phyloP scores from a whole-genome alignment of 2,329 filamentous ascomycete genomes.

The Pseudopithomyces chartarum region DNA sequence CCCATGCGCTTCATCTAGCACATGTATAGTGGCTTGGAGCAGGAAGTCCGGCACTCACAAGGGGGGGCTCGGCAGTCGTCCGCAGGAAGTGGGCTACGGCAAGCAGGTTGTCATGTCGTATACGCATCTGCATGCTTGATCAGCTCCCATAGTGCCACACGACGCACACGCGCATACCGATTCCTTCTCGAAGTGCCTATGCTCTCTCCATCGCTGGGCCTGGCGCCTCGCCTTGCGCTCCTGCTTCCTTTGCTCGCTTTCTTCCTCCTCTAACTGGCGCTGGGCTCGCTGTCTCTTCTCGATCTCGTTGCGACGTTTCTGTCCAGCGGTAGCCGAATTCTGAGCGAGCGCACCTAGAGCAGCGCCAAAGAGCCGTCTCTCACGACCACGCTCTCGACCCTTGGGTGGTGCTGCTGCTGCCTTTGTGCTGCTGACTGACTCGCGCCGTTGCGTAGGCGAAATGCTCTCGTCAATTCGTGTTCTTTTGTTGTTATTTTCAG shows the following conservation, averaged over 20 bases:
- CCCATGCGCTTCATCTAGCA: slow-evolving; percentile 20
- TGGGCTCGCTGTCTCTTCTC: slow-evolving; percentile 81
- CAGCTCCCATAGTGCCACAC: slow-evolving; percentile 12
- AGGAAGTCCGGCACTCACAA: slow-evolving; percentile 62
- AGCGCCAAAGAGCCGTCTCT: slow-evolving; percentile 83
- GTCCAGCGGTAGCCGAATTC: slow-evolving; percentile 62
- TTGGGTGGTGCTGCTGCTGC: slow-evolving; percentile 59
- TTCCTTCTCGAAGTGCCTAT: slow-evolving; percentile 75
- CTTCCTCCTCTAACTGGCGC: slow-evolving; percentile 71
- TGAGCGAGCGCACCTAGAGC: slow-evolving; percentile 79
- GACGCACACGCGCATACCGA: slow-evolving; percentile 58
- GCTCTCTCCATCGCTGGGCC: slow-evolving; percentile 67
- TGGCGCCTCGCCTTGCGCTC: slow-evolving; percentile 69
- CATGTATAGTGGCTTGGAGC: not conserved
- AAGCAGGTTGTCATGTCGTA: slow-evolving; percentile 73
- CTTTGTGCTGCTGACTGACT: slow-evolving; percentile 25
- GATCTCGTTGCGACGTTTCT: slow-evolving; percentile 76
- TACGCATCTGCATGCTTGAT: slow-evolving; percentile 65
- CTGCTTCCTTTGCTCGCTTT: slow-evolving; percentile 70
- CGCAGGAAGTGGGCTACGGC: slow-evolving; percentile 73
- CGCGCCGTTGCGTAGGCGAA: slow-evolving; percentile 21
- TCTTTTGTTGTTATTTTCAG: slow-evolving; percentile 59
- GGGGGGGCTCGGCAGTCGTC: slow-evolving; percentile 71
- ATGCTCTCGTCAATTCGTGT: slow-evolving; percentile 52
- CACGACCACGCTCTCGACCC: slow-evolving; percentile 74